Percentiles rank a stretch among this genome's conserved stretches.
Evolutionary conservation across 768 basidiomycete genomes (phyloP).

Genomic region (Auriscalpium microsporum): DNA sequence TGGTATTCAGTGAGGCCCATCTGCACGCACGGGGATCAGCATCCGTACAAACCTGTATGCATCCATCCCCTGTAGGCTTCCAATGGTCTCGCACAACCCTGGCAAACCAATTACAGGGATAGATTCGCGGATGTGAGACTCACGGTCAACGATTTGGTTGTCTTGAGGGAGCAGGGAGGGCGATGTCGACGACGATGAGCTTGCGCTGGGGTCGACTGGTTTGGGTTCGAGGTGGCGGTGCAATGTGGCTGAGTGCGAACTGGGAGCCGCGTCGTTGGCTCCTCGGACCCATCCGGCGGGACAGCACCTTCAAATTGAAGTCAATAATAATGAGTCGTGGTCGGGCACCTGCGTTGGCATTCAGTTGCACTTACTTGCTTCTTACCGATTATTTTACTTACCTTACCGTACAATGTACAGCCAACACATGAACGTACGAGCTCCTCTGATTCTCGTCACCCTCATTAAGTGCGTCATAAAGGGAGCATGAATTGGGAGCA

Average conservation of each 20-base stretch:
- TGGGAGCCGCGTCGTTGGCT: neutral
- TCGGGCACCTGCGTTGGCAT: too few relatives aligned
- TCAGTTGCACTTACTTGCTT: too few relatives aligned
- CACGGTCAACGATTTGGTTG: neutral
- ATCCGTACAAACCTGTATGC: neutral
- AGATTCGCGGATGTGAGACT: neutral
- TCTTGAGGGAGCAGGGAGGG: neutral
- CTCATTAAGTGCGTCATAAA: too few relatives aligned
- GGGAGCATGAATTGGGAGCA: too few relatives aligned
- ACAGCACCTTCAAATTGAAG: too few relatives aligned
- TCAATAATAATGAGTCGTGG: too few relatives aligned
- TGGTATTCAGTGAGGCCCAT: conserved; percentile 90
- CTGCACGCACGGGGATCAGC: conserved; percentile 21
- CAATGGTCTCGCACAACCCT: neutral
- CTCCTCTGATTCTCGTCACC: too few relatives aligned
- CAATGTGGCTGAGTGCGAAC: neutral
- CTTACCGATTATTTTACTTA: too few relatives aligned
- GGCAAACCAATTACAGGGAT: neutral
- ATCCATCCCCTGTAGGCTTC: neutral
- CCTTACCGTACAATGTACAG: too few relatives aligned
- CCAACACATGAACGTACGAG: too few relatives aligned
- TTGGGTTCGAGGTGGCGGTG: neutral
- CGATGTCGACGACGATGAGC: neutral
- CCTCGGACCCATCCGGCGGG: too few relatives aligned
- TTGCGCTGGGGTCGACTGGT: neutral